These are phyloP conservation scores for Maudiozyma pseudohumilis DNA, from an alignment of 805 yeast genomes.

Conservation along the genomic window DNA sequence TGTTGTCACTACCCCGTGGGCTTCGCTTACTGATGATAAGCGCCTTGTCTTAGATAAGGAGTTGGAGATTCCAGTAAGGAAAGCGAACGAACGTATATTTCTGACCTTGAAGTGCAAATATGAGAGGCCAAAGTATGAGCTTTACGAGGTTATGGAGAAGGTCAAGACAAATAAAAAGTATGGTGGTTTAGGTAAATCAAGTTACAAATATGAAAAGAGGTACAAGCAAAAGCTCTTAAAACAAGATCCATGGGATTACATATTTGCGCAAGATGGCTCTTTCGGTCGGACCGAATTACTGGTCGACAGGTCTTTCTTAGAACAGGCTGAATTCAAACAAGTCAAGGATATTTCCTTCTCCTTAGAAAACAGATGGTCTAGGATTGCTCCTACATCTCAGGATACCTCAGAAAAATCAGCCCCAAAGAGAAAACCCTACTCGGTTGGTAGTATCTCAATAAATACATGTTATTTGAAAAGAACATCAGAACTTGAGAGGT, in stretches of 20 bases:
- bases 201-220: conserved; percentile 32
- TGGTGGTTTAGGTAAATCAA: conserved; percentile 27
- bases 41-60: conserved; percentile 49
- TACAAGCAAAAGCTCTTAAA: conserved; percentile 41
- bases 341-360: conserved; percentile 6
- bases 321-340: conserved; percentile 8
- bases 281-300: conserved; percentile 70
- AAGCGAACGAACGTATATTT: conserved; percentile 42
- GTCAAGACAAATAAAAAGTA: conserved; percentile 31
- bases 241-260: conserved; percentile 48
- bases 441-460: conserved; percentile 56
- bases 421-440: conserved; percentile 37
- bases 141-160: conserved; percentile 53
- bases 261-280: conserved; percentile 79
- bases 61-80: conserved; percentile 46
- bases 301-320: conserved; percentile 13
- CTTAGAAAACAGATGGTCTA: conserved; percentile 67
- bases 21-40: conserved; percentile 22
- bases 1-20: conserved; percentile 54
- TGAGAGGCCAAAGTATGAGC: conserved; percentile 35
- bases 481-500: conserved; percentile 44
- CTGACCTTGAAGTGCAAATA: conserved; percentile 65
- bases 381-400: conserved; percentile 4
- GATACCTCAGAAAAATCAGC: not conserved
- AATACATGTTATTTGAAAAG: conserved; percentile 65